Conservation (phyloP, 2,329 filamentous ascomycete genomes). For the Pestalotiopsis sp. region DNA sequence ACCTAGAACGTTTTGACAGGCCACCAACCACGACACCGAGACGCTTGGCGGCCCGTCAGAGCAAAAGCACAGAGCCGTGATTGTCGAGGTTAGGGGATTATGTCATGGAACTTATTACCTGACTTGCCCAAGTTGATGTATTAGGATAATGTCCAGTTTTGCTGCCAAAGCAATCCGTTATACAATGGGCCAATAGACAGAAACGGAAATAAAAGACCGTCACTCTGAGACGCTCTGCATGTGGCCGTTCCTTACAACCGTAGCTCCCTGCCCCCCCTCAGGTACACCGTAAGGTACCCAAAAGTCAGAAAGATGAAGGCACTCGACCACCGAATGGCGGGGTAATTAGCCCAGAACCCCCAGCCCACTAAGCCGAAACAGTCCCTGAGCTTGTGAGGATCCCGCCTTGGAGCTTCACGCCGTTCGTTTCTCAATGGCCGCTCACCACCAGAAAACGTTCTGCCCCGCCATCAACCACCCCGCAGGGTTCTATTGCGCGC, state of each 20-base stretch:
- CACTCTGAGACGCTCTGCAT: background rate
- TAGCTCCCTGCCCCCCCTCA: background rate
- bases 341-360: background rate
- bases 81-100: background rate
- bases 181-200: background rate
- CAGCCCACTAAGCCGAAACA: constrained; percentile 6
- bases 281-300: background rate
- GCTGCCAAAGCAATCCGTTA: background rate
- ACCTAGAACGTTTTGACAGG: background rate
- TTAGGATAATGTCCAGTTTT: background rate
- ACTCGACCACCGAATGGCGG: background rate
- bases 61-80: background rate
- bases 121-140: background rate
- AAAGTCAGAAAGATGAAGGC: background rate
- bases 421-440: background rate
- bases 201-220: background rate
- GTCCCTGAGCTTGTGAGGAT: constrained; percentile 10
- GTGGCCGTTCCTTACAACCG: background rate
- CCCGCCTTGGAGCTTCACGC: background rate
- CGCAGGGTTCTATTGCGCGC: background rate
- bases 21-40: background rate
- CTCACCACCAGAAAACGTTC: background rate
- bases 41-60: constrained; percentile 2
- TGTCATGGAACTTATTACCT: background rate
- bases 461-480: background rate